phyloP scores from a whole-genome alignment of 1,284 basidiomycete species.

The Lignosus rhinocerotis region DNA sequence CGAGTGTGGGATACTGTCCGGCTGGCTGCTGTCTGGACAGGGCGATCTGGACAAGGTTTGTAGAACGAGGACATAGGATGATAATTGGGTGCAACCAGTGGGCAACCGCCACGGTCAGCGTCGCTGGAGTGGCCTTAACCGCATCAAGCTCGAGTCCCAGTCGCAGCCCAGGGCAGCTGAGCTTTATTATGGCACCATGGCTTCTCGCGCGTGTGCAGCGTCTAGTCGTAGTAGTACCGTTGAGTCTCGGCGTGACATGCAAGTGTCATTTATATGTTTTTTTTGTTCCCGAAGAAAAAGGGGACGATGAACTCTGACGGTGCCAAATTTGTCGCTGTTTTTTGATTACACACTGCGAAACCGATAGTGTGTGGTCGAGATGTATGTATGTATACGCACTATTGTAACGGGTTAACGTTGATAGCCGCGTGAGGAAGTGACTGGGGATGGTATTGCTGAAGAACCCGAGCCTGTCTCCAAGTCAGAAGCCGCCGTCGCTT shows the following conservation, averaged over 20 bases:
- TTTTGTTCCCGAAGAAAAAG: too few species aligned
- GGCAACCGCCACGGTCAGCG: too few species aligned
- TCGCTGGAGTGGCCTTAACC: not conserved
- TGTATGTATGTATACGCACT: not conserved
- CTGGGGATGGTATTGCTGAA: conserved; percentile 6
- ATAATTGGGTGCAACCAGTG: not conserved
- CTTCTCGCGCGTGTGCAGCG: too few species aligned
- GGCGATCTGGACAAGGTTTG: not conserved
- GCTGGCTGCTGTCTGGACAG: conserved; percentile 1
- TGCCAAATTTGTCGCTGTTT: too few species aligned
- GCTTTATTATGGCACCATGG: too few species aligned
- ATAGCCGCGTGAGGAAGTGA: conserved; percentile 17
- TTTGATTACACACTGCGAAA: too few species aligned
- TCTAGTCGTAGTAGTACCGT: too few species aligned
- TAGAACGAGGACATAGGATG: not conserved
- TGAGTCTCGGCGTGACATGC: too few species aligned
- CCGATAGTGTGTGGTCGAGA: not conserved
- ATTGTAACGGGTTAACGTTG: conserved; percentile 4
- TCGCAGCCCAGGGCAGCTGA: not conserved
- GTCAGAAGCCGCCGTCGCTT: conserved; percentile 8
- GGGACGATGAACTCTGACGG: too few species aligned
- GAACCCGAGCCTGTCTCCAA: not conserved
- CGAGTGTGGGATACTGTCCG: not conserved
- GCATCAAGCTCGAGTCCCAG: conserved; percentile 1
- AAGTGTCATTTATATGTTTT: too few species aligned